These are phyloP conservation scores for Geotrichum macrosporum DNA, from an alignment of 1,139 yeast species.

Conservation along the genomic window DNA sequence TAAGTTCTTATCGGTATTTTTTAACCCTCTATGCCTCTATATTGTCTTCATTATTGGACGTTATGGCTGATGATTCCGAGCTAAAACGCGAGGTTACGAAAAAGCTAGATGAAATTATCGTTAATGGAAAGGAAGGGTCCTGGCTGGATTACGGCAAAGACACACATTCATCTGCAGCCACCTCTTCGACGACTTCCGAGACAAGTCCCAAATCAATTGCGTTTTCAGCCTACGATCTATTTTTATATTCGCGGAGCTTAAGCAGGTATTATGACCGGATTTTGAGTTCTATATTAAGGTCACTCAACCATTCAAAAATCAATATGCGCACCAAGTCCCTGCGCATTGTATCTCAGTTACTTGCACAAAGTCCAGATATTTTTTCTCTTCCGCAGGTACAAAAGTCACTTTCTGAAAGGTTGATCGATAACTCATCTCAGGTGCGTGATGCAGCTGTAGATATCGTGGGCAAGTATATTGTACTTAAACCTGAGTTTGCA, in stretches of 20 bases:
- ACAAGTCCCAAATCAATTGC: constrained; percentile 9
- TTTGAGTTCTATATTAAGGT: constrained; percentile 46
- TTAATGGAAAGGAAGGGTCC: constrained; percentile 22
- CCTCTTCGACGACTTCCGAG: neutral
- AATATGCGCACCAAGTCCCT: constrained; percentile 64
- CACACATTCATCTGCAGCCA: constrained; percentile 1
- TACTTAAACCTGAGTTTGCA: constrained; percentile 44
- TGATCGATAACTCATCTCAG: constrained; percentile 60
- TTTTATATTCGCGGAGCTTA: constrained; percentile 34
- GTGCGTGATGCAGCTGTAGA: constrained; percentile 76
- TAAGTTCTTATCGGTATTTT: constrained; percentile 24
- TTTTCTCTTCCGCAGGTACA: constrained; percentile 50
- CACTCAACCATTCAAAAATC: constrained; percentile 51
- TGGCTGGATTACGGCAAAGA: constrained; percentile 20
- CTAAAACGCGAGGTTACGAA: constrained; percentile 6
- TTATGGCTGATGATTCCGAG: constrained; percentile 12
- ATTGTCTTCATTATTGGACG: constrained; percentile 17
- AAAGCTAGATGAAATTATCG: constrained; percentile 12
- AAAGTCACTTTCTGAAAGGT: constrained; percentile 48
- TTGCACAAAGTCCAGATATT: constrained; percentile 51
- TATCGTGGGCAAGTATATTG: constrained; percentile 52
- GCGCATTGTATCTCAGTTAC: constrained; percentile 49
- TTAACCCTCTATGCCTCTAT: constrained; percentile 21
- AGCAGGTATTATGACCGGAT: constrained; percentile 50
- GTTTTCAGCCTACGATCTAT: constrained; percentile 17